Evolutionary conservation across 2,329 filamentous ascomycete species (phyloP), one percentile per base, ranked within the genome.

Genomic region (Trichoderma asperellum): DNA sequence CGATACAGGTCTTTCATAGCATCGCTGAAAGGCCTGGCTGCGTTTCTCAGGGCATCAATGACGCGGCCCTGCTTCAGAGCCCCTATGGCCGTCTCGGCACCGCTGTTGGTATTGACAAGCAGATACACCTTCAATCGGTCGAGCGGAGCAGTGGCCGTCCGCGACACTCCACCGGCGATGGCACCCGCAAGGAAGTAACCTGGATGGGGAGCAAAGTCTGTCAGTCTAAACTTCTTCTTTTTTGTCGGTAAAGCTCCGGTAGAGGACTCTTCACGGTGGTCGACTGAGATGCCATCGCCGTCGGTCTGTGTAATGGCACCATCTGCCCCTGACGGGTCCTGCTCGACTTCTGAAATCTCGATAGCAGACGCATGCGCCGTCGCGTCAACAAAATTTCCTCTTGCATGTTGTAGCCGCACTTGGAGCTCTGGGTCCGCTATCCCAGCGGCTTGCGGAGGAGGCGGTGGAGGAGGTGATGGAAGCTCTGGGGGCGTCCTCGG

Each of bases 131-230:
- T 98, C 70, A 99, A 85, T 75, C 96, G 93, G 83, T 99, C 96
- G 81, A 99, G 90, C 70, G 96, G 96, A 71, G 96, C 96, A 74
- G 96, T 99, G 72, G 93, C 92, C 78, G 96, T 98, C 78, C 96
- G 91, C 78, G 95, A 98, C 76, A 97, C 91, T 79, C 94, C 95
- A 79, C 96, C 96, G 79, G 95, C 94, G 79, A 97, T 86, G 81
- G 94, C 96, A 85, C 96, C 96, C 80, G 96, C 96, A 83, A 97
- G 82, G 82, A 98, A 99, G 83, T 98, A 99, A 87, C 96, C 96
- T 97, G 91, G 87, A 89, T 93, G 88, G 81, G 92, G 92, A 81
- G 93, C 85, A 85, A 91, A 86, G 79, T 85, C 83, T 80, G 87
- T 89, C 84, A 90, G 87, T 84, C 80, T 83, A 78, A 78, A 80